Evolutionary conservation across 2,329 filamentous ascomycete species (phyloP).

Genomic region (Fusarium illudens): DNA sequence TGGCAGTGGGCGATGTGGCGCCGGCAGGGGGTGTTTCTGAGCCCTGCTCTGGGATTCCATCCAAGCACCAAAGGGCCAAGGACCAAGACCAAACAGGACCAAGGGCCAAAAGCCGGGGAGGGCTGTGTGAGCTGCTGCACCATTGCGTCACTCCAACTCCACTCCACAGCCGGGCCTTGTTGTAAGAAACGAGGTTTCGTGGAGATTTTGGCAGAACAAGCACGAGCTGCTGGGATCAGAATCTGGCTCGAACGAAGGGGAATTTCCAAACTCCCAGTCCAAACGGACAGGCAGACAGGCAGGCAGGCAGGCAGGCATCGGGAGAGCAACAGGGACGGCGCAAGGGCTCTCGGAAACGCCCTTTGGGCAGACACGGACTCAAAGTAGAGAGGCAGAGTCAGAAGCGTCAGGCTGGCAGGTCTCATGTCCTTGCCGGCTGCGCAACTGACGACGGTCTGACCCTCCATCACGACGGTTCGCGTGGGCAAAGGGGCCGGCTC

Average conservation of each 20-base stretch:
- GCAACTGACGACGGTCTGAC: slow-evolving; percentile 34
- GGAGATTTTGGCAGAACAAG: slow-evolving; percentile 1
- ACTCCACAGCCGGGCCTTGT: slow-evolving; percentile 29
- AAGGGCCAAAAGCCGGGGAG: slow-evolving; percentile 29
- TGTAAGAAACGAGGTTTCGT: slow-evolving; percentile 26
- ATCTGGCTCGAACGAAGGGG: slow-evolving; percentile 12
- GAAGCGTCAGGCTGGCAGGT: slow-evolving; percentile 35
- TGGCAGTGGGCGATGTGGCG: slow-evolving; percentile 23
- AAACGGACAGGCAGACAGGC: background rate
- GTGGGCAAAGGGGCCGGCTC: slow-evolving; percentile 32
- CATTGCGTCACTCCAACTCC: slow-evolving; percentile 42
- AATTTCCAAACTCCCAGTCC: slow-evolving; percentile 12
- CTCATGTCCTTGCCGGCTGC: slow-evolving; percentile 39
- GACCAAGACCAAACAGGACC: slow-evolving; percentile 2
- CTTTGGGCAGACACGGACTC: slow-evolving; percentile 24
- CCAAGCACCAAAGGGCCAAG: slow-evolving; percentile 7
- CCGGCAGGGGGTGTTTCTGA: slow-evolving; percentile 20
- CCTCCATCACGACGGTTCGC: slow-evolving; percentile 39
- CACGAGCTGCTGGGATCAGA: slow-evolving; percentile 2
- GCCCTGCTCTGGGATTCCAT: slow-evolving; percentile 32
- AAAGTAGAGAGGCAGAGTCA: slow-evolving; percentile 14
- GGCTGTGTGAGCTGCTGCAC: slow-evolving; percentile 37
- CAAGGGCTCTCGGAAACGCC: slow-evolving; percentile 6
- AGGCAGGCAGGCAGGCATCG: background rate
- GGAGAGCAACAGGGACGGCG: background rate